These are phyloP conservation scores for Mycena crocata DNA, from an alignment of 768 basidiomycete genomes.

Conservation along the genomic window DNA sequence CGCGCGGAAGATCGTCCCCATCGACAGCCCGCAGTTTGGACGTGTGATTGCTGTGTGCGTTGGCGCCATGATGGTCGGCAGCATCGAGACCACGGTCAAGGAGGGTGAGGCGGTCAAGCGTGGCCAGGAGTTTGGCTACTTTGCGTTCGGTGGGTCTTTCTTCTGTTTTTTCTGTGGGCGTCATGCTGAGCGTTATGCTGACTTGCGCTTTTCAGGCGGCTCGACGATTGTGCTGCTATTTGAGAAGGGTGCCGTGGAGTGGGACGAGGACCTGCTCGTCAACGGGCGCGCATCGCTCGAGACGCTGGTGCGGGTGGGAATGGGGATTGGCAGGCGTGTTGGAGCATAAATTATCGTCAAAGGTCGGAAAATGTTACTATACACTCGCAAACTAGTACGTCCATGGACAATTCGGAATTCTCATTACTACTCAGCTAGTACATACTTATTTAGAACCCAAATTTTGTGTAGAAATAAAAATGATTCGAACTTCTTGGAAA, in stretches of 20 bases:
- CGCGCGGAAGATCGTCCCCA: conserved; percentile 90
- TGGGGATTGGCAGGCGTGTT: conserved; percentile 74
- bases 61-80: conserved; percentile 96
- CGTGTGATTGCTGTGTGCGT: conserved; percentile 92
- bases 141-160: conserved; percentile 84
- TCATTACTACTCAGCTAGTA: background rate
- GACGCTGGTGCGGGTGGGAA: conserved; percentile 89
- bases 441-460: background rate
- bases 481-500: too few relatives aligned
- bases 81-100: conserved; percentile 86
- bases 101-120: conserved; percentile 85
- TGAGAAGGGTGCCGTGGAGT: conserved; percentile 85
- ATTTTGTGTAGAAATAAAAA: too few relatives aligned
- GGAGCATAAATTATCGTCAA: background rate
- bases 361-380: background rate
- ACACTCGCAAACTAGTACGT: background rate
- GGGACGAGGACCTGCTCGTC: conserved; percentile 91
- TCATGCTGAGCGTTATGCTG: too few relatives aligned
- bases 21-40: conserved; percentile 91
- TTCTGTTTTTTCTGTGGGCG: conserved; percentile 7
- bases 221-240: conserved; percentile 94
- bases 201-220: conserved; percentile 65
- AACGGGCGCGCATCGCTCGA: conserved; percentile 91
- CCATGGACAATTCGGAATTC: too few relatives aligned
- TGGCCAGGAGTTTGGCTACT: conserved; percentile 94